These are phyloP conservation scores for Mallotus nudiflorus DNA, from an alignment of 345 rosid species.

Conservation along the genomic window DNA sequence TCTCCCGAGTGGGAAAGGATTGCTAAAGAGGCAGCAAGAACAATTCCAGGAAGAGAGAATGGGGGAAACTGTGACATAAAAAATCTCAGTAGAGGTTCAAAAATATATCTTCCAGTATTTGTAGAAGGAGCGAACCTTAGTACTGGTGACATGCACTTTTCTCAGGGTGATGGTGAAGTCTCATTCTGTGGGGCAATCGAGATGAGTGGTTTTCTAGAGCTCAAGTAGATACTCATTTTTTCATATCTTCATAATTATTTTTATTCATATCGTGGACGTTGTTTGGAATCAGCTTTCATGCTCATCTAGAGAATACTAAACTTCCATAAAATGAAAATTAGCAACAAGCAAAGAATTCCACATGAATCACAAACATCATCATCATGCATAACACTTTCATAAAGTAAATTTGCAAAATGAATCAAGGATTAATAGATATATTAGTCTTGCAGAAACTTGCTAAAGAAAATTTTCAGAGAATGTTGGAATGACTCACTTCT, in stretches of 20 bases:
- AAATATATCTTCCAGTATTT: slow-evolving; percentile 80
- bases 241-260: background rate
- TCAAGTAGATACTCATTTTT: slow-evolving; percentile 47
- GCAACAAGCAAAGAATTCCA: background rate
- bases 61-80: slow-evolving; percentile 97
- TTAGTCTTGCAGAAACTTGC: background rate
- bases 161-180: slow-evolving; percentile 96
- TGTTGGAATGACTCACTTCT: background rate
- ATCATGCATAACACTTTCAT: background rate
- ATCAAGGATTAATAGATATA: background rate
- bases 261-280: background rate
- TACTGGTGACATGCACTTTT: slow-evolving; percentile 94
- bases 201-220: slow-evolving; percentile 89
- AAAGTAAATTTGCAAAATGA: background rate
- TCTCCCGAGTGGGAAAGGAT: slow-evolving; percentile 80
- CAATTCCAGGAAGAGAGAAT: slow-evolving; percentile 90
- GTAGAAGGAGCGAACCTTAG: slow-evolving; percentile 91
- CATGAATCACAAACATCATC: background rate
- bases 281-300: background rate
- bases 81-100: slow-evolving; percentile 85
- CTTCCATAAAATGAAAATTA: background rate
- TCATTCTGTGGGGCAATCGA: slow-evolving; percentile 95
- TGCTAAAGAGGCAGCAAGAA: slow-evolving; percentile 74
- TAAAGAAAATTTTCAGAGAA: background rate
- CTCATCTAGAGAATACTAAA: background rate